Evolutionary conservation across 2,329 filamentous ascomycete species (phyloP).

Genomic region (Westerdykella ornata): DNA sequence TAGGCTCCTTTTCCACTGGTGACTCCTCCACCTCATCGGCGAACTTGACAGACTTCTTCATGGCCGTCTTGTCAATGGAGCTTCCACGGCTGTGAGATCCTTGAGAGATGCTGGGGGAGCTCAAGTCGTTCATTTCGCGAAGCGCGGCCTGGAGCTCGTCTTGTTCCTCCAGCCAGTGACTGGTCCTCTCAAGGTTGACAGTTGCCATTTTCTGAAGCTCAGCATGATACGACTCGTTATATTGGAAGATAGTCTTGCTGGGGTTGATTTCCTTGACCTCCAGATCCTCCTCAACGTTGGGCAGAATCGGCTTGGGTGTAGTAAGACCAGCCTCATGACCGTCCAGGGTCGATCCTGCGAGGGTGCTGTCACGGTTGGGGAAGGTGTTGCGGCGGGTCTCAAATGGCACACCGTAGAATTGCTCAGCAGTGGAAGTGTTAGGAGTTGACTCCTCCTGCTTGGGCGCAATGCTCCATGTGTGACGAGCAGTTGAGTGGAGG

Average conservation of each 20-base stretch:
- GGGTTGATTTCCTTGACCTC: constrained; percentile 52
- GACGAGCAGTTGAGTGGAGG: constrained; percentile 65
- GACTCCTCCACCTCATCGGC: constrained; percentile 39
- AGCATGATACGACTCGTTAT: constrained; percentile 66
- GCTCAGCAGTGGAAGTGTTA: constrained; percentile 83
- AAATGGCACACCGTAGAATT: constrained; percentile 86
- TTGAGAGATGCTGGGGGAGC: constrained; percentile 37
- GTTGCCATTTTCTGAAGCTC: constrained; percentile 65
- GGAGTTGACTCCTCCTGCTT: constrained; percentile 48
- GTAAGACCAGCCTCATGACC: constrained; percentile 27
- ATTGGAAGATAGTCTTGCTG: constrained; percentile 61
- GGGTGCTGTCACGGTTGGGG: constrained; percentile 19
- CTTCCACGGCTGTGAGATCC: constrained; percentile 30
- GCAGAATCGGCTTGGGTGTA: constrained; percentile 27
- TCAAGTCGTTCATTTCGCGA: constrained; percentile 44
- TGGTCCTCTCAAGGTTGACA: constrained; percentile 76
- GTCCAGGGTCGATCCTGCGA: constrained; percentile 32
- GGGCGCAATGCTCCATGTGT: constrained; percentile 65
- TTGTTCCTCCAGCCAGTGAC: constrained; percentile 79
- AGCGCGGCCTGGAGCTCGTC: constrained; percentile 67
- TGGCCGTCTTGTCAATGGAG: constrained; percentile 37
- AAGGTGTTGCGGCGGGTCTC: constrained; percentile 29
- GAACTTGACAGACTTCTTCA: constrained; percentile 72
- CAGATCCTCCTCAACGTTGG: constrained; percentile 34
- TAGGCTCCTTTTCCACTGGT: constrained; percentile 19